These are phyloP conservation scores for Plasmodium ovale DNA, from an alignment of 169 alveolate genomes.

Conservation along the genomic window DNA sequence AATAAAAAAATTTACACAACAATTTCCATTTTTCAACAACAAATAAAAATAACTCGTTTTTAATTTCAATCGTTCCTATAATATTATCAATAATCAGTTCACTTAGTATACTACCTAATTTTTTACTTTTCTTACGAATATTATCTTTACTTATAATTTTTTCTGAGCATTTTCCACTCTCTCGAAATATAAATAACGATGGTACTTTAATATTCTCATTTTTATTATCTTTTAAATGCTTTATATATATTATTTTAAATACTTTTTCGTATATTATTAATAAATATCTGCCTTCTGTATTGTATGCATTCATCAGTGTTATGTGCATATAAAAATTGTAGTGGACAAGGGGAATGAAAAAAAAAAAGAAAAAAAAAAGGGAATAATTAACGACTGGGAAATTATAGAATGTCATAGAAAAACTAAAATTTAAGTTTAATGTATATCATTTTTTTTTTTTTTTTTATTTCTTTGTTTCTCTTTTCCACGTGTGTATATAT, in stretches of 20 bases:
- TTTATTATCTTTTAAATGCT: slow-evolving; percentile 67
- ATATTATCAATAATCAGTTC: slow-evolving; percentile 66
- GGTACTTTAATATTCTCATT: slow-evolving; percentile 56
- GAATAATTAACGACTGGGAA: no score
- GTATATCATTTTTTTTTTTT: no score
- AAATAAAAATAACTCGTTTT: slow-evolving; percentile 56
- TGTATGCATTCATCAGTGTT: slow-evolving; percentile 72
- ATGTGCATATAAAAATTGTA: background rate
- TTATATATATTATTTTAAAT: slow-evolving; percentile 71
- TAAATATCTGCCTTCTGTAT: slow-evolving; percentile 72
- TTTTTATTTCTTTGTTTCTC: no score
- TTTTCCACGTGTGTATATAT: no score
- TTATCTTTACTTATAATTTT: slow-evolving; percentile 54
- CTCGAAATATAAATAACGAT: slow-evolving; percentile 31
- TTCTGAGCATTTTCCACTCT: slow-evolving; percentile 67
- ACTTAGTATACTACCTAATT: slow-evolving; percentile 49
- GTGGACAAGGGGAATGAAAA: background rate
- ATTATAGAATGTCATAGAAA: no score
- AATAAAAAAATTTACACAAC: slow-evolving; percentile 59
- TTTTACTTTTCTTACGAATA: slow-evolving; percentile 58
- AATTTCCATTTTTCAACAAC: slow-evolving; percentile 74
- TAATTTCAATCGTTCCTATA: slow-evolving; percentile 45
- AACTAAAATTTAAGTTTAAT: no score
- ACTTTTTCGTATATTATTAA: slow-evolving; percentile 73
- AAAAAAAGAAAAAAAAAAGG: background rate